phyloP scores from a whole-genome alignment of 345 rosid genomes.

The Leavenworthia alabamica region DNA sequence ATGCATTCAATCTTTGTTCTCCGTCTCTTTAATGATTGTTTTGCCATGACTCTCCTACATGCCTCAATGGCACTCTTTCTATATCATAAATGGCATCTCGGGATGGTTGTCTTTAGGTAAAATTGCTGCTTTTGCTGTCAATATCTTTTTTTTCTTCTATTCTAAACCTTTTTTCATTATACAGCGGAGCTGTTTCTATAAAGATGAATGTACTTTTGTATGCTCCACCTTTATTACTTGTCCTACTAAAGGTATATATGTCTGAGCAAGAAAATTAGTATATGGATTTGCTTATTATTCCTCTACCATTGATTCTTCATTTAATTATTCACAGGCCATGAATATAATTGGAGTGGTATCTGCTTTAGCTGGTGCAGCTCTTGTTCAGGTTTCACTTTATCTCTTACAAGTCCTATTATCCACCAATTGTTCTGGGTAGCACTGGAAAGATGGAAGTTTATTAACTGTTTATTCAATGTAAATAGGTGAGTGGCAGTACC shows the following conservation, averaged over 20 bases:
- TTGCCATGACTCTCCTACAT: constrained; percentile 85
- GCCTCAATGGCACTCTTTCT: constrained; percentile 60
- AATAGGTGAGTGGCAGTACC: constrained; percentile 58
- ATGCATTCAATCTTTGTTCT: constrained; percentile 89
- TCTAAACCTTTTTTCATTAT: constrained; percentile 2
- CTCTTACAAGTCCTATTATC: constrained; percentile 1
- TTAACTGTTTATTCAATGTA: constrained; percentile 26
- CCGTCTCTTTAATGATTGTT: constrained; percentile 89
- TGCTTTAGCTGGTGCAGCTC: constrained; percentile 81
- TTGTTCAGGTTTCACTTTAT: constrained; percentile 62
- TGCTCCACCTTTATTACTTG: constrained; percentile 80
- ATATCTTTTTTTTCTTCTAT: background rate
- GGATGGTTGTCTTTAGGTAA: constrained; percentile 78
- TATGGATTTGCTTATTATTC: constrained; percentile 9
- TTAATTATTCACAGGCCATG: constrained; percentile 55
- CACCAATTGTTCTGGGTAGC: background rate
- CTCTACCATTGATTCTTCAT: constrained; percentile 10
- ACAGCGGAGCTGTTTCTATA: constrained; percentile 75
- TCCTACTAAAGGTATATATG: constrained; percentile 63
- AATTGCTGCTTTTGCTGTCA: background rate
- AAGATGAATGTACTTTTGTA: constrained; percentile 93
- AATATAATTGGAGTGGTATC: constrained; percentile 57
- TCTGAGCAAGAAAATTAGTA: background rate
- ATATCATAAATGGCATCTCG: constrained; percentile 68
- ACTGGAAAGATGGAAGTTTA: constrained; percentile 9